Conservation (phyloP, 768 basidiomycete species). For the Butyriboletus loyo region DNA sequence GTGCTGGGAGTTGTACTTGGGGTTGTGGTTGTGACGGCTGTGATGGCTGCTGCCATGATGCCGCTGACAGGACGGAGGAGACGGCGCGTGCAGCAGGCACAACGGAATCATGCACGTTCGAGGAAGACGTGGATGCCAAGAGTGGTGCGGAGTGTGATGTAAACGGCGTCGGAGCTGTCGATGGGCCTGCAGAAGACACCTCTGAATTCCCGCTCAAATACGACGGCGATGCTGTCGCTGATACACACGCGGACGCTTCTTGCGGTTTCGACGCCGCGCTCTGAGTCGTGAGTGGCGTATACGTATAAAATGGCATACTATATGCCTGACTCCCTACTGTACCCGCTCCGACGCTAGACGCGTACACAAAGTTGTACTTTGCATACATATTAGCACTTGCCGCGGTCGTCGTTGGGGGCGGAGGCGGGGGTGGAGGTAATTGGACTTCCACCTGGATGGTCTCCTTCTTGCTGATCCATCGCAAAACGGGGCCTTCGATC, state of each 20-base stretch:
- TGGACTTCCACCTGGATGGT: slow-evolving; percentile 43
- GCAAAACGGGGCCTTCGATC: slow-evolving; percentile 63
- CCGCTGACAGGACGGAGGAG: background rate
- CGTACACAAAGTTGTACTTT: slow-evolving; percentile 19
- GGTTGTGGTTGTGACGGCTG: background rate
- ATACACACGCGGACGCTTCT: background rate
- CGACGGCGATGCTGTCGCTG: background rate
- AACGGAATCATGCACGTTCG: background rate
- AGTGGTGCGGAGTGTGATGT: background rate
- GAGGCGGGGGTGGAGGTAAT: slow-evolving; percentile 29
- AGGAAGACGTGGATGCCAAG: background rate
- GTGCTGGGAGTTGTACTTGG: background rate
- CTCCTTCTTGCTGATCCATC: slow-evolving; percentile 70
- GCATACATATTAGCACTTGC: slow-evolving; percentile 1
- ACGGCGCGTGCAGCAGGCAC: background rate
- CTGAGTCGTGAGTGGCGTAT: slow-evolving; percentile 15
- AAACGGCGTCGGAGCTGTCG: background rate
- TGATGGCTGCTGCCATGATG: slow-evolving; percentile 1
- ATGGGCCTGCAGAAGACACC: background rate
- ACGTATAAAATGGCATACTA: slow-evolving; percentile 27
- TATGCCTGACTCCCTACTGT: slow-evolving; percentile 17
- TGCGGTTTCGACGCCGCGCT: slow-evolving; percentile 8
- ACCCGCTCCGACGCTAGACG: background rate
- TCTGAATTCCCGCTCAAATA: background rate
- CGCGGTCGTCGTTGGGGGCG: slow-evolving; percentile 14